A percentile compares a stretch with the other conserved stretches of the same genome.
Conservation (phyloP, 768 basidiomycete genomes). For the Tylopilus cervinicoccineus region DNA sequence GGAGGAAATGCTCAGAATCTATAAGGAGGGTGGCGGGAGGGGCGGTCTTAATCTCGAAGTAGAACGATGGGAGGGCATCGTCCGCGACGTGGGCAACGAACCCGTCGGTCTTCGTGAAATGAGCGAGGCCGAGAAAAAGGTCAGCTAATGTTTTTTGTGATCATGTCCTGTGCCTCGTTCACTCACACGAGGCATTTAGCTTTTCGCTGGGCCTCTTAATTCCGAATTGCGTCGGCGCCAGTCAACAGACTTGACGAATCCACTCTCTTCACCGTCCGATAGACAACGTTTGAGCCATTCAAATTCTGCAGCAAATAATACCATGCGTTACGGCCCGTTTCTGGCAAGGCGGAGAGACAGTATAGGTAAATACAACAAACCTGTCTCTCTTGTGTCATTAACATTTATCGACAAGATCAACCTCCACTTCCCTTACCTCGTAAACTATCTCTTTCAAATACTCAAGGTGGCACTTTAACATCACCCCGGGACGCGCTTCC, state of each 20-base stretch:
- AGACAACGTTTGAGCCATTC: constrained; percentile 55
- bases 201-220: constrained; percentile 77
- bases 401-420: constrained; percentile 45
- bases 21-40: constrained; percentile 72
- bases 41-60: constrained; percentile 79
- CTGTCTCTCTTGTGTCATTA: constrained; percentile 1
- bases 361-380: constrained; percentile 43
- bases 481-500: constrained; percentile 60
- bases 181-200: constrained; percentile 44
- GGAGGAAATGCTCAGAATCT: constrained; percentile 80
- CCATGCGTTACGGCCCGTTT: constrained; percentile 60
- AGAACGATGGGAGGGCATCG: constrained; percentile 86
- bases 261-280: constrained; percentile 55
- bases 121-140: constrained; percentile 86
- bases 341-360: constrained; percentile 63
- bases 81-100: constrained; percentile 67
- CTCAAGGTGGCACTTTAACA: constrained; percentile 44
- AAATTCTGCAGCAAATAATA: constrained; percentile 44
- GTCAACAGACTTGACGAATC: constrained; percentile 67
- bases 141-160: constrained; percentile 34
- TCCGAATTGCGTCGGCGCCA: constrained; percentile 86
- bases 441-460: constrained; percentile 64
- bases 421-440: constrained; percentile 51
- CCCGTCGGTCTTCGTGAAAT: constrained; percentile 78
- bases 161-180: constrained; percentile 12